Percentiles rank a stretch among this genome's conserved stretches.
phyloP scores from a whole-genome alignment of 306 rosid genomes.

The Malus fusca region DNA sequence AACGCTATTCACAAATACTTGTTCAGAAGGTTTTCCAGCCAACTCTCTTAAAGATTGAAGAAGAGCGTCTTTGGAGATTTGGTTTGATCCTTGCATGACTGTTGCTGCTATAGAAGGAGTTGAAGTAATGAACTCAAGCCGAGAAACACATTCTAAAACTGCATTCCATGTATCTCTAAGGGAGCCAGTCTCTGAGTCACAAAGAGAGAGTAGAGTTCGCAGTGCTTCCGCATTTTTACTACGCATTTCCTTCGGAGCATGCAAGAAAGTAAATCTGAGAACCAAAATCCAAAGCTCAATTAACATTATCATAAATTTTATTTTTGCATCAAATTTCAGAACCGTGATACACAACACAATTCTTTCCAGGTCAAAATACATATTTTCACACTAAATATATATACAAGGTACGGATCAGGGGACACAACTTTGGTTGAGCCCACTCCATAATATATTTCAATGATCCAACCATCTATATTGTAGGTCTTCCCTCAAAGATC shows the following conservation, averaged over 20 bases:
- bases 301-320: conserved; percentile 8
- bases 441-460: too few species aligned
- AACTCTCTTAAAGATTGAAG: conserved; percentile 87
- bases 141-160: conserved; percentile 92
- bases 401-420: too few species aligned
- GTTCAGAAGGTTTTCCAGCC: conserved; percentile 94
- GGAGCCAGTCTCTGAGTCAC: conserved; percentile 72
- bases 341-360: not conserved
- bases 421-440: too few species aligned
- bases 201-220: conserved; percentile 64
- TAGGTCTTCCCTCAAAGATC: too few species aligned
- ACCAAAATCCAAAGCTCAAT: conserved; percentile 27
- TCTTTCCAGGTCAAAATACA: conserved; percentile 1
- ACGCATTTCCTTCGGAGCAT: conserved; percentile 99
- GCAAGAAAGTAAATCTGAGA: conserved; percentile 94
- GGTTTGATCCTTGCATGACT: conserved; percentile 95
- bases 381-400: not conserved
- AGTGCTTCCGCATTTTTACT: conserved; percentile 96
- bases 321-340: conserved; percentile 10
- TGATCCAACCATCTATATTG: too few species aligned
- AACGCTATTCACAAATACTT: conserved; percentile 89
- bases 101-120: conserved; percentile 82
- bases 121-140: conserved; percentile 80
- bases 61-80: conserved; percentile 89
- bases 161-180: conserved; percentile 99